A percentile compares a stretch with the other conserved stretches of the same genome.
Evolutionary conservation across 106 monocot genomes (phyloP).

Genomic region (Dendrobium huoshanense): DNA sequence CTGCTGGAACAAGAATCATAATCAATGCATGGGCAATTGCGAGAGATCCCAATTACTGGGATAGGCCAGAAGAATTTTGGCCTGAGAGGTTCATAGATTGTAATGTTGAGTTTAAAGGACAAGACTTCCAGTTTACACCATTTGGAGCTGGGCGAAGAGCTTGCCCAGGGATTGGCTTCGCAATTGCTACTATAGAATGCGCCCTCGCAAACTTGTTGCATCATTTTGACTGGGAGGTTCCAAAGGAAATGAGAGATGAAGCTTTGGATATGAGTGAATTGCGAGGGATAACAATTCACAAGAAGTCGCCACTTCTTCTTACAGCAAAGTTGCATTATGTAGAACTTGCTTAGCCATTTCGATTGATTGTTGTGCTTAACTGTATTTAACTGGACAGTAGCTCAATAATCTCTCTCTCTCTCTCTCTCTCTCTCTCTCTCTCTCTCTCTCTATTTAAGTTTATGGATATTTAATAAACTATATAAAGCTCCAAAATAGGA

Average conservation of each 20-base stretch:
- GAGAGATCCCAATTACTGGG: constrained; percentile 30
- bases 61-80: constrained; percentile 13
- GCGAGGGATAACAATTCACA: neutral
- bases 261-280: constrained; percentile 22
- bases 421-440: too few relatives aligned
- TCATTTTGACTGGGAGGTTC: constrained; percentile 20
- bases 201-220: constrained; percentile 25
- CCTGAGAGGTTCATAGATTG: constrained; percentile 19
- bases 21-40: constrained; percentile 37
- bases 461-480: too few relatives aligned
- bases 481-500: too few relatives aligned
- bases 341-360: neutral
- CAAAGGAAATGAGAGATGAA: neutral
- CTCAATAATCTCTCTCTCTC: too few relatives aligned
- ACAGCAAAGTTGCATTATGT: neutral
- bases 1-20: constrained; percentile 11
- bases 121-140: constrained; percentile 18
- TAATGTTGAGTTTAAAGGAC: constrained; percentile 17
- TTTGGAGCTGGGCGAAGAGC: constrained; percentile 26
- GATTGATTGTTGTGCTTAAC: too few relatives aligned
- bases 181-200: neutral
- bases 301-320: neutral
- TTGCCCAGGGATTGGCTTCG: constrained; percentile 16
- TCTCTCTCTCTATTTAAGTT: too few relatives aligned
- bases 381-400: too few relatives aligned